Percentiles rank a stretch among this genome's conserved stretches.
phyloP scores from a whole-genome alignment of 139 green algal genomes.

The Microglena sp. region DNA sequence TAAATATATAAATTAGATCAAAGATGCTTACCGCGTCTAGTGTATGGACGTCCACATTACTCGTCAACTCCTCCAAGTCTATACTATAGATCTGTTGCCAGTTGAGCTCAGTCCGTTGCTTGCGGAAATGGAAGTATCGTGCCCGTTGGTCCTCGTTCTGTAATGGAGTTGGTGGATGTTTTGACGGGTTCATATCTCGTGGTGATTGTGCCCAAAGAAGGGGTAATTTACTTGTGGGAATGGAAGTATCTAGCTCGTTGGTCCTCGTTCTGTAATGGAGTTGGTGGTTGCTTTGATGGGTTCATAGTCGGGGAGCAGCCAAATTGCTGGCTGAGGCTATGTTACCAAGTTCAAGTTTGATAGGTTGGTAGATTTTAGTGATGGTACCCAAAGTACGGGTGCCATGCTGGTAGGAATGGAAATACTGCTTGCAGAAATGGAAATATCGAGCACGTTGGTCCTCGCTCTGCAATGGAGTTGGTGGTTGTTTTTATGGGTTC shows the following conservation, averaged over 20 bases:
- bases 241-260: slow-evolving; percentile 25
- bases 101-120: slow-evolving; percentile 26
- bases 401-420: not conserved
- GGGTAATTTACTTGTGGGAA: slow-evolving; percentile 20
- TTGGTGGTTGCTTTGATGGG: not conserved
- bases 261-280: slow-evolving; percentile 24
- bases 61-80: slow-evolving; percentile 17
- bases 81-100: slow-evolving; percentile 19
- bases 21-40: not conserved
- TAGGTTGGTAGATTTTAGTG: not conserved
- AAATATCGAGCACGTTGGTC: slow-evolving; percentile 28
- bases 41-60: slow-evolving; percentile 1
- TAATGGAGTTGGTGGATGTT: not conserved
- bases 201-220: not conserved
- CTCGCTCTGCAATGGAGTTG: slow-evolving; percentile 17
- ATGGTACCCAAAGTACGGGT: not conserved
- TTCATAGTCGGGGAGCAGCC: slow-evolving; percentile 23
- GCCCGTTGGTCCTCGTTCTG: slow-evolving; percentile 28
- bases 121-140: slow-evolving; percentile 34
- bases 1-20: no score
- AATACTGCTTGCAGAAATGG: slow-evolving; percentile 27
- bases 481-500: not conserved
- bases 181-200: not conserved
- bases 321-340: slow-evolving; percentile 19
- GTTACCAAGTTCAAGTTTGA: not conserved